Base-by-base conservation (phyloP, 148 eudicot genomes). In the Cornus controversa region DNA sequence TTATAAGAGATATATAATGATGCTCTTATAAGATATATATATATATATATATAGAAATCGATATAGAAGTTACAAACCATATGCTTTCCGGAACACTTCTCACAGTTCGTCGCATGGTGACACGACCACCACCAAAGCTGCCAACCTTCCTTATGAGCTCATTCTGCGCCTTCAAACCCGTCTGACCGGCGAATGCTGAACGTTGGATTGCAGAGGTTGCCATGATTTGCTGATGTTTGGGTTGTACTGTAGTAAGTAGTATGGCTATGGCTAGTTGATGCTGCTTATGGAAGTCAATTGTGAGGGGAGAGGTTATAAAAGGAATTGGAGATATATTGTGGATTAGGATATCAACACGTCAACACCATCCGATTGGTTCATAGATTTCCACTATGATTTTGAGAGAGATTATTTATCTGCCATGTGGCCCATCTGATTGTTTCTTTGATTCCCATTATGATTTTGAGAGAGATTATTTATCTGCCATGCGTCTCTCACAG, bases 301-400 rank as follows among this genome's bases (percentile, higher is more conserved):
- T 31, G 34, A 5, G 4, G 34, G 34, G 34, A 0, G 34, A 31
- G 34, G 34, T 31, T 69, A 77, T 73, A 53, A 78, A 40, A 58
- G 79, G 10, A 66, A 62, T 7, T 74, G 45, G 75, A 81, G 69
- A 78, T 72, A 83, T 62, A 72, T 71, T 82, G 77, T 82, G 86
- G 92, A 85, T 90, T 37, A 85, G 90, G 78, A 74, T 31, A 76
- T 73, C 6, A 79, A 67, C 87, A 86, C 65, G 70, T 84, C 83
- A 87, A 73, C 87, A 71, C 10, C 45, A 16, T 76, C 77, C 77
- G 80, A 90, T 88, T 88, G 94, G 94, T 74, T 74, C 22, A 23
- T 47, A 54, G 22, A 54, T 20, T 54, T 14, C 60, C 60, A 14
- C 15, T 22, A 14, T 14, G 60, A 16, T 14, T 54, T 14, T 54